Conservation (phyloP, 257 asterid species). For the Leptodermis oblonga region DNA sequence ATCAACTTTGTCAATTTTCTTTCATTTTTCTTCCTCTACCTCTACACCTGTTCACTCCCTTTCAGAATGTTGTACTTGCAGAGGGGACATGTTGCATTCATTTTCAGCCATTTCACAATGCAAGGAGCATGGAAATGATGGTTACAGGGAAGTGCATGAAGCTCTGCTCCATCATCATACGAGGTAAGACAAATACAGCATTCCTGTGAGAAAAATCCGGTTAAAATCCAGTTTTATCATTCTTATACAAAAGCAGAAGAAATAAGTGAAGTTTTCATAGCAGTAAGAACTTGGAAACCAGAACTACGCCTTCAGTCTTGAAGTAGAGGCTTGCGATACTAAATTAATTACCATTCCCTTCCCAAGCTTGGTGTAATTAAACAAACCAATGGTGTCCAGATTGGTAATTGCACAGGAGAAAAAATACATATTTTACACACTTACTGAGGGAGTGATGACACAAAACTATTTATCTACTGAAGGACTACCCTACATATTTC, state of each 20-base stretch:
- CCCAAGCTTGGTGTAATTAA: background rate
- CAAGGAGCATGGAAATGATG: conserved; percentile 82
- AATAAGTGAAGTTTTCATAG: background rate
- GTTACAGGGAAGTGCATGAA: conserved; percentile 76
- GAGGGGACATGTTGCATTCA: conserved; percentile 95
- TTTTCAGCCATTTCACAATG: conserved; percentile 92
- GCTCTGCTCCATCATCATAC: conserved; percentile 78
- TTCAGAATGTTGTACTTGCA: conserved; percentile 97
- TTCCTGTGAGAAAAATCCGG: conserved; percentile 50
- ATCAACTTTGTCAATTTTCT: background rate
- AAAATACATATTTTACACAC: background rate
- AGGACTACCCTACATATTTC: background rate
- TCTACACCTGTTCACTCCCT: conserved; percentile 74
- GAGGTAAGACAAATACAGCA: conserved; percentile 85
- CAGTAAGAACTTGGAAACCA: background rate
- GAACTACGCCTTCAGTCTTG: background rate
- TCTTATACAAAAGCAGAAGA: conserved; percentile 3
- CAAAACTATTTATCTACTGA: background rate
- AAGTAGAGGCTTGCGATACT: background rate
- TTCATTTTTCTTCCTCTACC: conserved; percentile 6
- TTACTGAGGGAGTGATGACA: background rate
- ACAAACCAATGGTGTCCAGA: background rate
- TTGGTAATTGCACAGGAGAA: background rate
- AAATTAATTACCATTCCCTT: background rate
- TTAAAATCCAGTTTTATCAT: background rate